Evolutionary conservation across 305 asterid species (phyloP).

Genomic region (Fraxinus ornus): DNA sequence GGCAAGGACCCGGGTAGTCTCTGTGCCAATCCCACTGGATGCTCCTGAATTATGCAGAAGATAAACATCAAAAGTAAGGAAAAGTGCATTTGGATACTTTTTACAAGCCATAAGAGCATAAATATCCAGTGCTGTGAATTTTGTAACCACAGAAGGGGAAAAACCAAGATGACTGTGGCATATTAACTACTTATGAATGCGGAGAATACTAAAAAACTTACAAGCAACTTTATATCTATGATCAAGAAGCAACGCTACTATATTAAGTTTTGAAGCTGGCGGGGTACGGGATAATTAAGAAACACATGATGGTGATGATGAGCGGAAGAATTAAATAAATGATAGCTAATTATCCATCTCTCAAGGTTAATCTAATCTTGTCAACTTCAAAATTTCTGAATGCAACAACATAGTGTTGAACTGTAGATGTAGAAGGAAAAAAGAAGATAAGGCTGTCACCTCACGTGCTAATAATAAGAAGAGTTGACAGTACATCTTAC

Average conservation of each 20-base stretch:
- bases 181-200: not conserved
- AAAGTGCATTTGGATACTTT: not conserved
- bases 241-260: not conserved
- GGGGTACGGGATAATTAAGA: not conserved
- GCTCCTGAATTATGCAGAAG: conserved; percentile 57
- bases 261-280: not conserved
- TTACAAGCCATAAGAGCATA: not conserved
- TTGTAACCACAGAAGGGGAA: not conserved
- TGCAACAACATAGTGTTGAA: not conserved
- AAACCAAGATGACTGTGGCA: not conserved
- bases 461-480: not conserved
- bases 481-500: not conserved
- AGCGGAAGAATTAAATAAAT: not conserved
- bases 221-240: not conserved
- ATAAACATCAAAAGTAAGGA: not conserved
- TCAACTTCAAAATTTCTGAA: not conserved
- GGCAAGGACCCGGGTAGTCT: conserved; percentile 64
- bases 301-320: not conserved
- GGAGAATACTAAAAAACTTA: not conserved
- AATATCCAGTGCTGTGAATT: not conserved
- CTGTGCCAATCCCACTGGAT: conserved; percentile 81
- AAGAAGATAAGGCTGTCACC: not conserved
- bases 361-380: not conserved
- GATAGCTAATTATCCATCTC: not conserved
- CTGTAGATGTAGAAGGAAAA: not conserved